Evolutionary conservation across 2,329 filamentous ascomycete genomes (phyloP), one percentile per base, ranked within the genome.

Genomic region (Dothidotthia symphoricarpi): DNA sequence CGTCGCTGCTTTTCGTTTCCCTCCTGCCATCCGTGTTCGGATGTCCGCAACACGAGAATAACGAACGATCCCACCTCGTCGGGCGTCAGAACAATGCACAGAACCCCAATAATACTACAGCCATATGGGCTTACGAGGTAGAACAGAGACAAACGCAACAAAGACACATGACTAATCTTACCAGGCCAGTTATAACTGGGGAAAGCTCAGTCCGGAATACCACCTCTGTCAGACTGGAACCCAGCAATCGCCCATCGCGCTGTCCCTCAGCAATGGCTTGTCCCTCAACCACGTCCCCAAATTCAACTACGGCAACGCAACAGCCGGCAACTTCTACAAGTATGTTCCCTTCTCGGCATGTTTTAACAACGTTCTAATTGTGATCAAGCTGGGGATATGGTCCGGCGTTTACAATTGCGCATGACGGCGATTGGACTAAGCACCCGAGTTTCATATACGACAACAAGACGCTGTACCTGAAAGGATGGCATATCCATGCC

Each of bases 311-410:
- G 49, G 58, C 4, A 43, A 50, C 36, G 43, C 57, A 11, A 50
- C 66, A 4, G 33, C 49, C 2, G 74, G 74, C 1, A 63, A 64
- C 31, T 66, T 74, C 40, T 68, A 63, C 61, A 76, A 77, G 49
- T 22, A 9, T 5, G n/a, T n/a, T n/a, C n/a, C n/a, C n/a, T n/a
- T n/a, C n/a, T n/a, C n/a, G n/a, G n/a, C n/a, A n/a, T n/a, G n/a
- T n/a, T n/a, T n/a, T n/a, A n/a, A n/a, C n/a, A n/a, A n/a, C n/a
- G n/a, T n/a, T n/a, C n/a, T n/a, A n/a, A n/a, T n/a, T n/a, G n/a
- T n/a, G n/a, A n/a, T n/a, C n/a, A n/a, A n/a, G n/a, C 9, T 75
- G 72, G 70, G 69, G 70, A 14, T 75, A 74, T 39, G 74, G 74
- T 4, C 69, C 71, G 0, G 67, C 70, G 2, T 75, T 73, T 44